phyloP scores from a whole-genome alignment of 306 rosid species.

The Quercus parvula region DNA sequence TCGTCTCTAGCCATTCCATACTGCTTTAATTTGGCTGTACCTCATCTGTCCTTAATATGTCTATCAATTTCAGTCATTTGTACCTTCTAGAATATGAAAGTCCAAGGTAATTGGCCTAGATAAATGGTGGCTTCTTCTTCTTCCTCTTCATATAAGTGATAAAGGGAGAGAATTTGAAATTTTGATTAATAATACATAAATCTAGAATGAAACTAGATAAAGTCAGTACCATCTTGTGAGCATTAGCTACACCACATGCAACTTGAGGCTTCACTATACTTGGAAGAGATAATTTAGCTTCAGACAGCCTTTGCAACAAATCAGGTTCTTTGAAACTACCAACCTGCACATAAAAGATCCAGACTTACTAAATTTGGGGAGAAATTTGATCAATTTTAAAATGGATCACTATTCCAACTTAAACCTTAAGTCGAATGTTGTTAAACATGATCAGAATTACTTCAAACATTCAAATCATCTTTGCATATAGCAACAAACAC shows the following conservation, averaged over 20 bases:
- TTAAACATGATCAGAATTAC: not conserved
- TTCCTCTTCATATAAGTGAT: not conserved
- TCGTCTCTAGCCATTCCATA: not conserved
- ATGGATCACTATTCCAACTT: not conserved
- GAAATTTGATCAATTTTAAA: not conserved
- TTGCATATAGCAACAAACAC: not conserved
- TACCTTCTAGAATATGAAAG: not conserved
- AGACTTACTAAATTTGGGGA: not conserved
- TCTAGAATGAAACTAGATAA: slow-evolving; percentile 5
- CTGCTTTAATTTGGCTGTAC: not conserved
- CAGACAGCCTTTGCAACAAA: slow-evolving; percentile 41
- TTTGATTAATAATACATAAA: not conserved
- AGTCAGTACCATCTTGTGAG: slow-evolving; percentile 69
- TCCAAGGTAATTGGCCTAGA: not conserved
- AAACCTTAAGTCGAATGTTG: not conserved
- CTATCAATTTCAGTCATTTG: not conserved
- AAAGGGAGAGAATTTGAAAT: not conserved
- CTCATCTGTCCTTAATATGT: not conserved
- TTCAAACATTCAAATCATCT: not conserved
- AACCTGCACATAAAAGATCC: slow-evolving; percentile 34
- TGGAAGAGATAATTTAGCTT: slow-evolving; percentile 69
- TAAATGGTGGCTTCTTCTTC: not conserved
- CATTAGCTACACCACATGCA: slow-evolving; percentile 85
- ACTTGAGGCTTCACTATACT: slow-evolving; percentile 89
- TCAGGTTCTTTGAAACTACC: slow-evolving; percentile 48